phyloP scores from a whole-genome alignment of 2,329 filamentous ascomycete species.

The Stenocarpella maydis region DNA sequence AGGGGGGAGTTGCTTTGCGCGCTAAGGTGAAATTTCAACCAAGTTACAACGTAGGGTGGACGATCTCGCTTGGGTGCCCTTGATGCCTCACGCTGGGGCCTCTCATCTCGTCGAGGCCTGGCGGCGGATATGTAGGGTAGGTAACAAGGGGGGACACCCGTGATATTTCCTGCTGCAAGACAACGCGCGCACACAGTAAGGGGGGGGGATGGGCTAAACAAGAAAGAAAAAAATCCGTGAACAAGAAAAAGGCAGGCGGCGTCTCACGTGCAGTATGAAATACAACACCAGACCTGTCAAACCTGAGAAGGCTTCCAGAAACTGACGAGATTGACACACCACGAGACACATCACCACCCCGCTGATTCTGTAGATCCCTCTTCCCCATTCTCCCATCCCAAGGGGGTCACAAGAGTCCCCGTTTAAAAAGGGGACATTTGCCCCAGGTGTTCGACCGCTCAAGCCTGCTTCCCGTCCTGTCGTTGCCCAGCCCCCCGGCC shows the following conservation, averaged over 20 bases:
- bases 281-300: neutral
- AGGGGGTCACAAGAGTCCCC: constrained; percentile 26
- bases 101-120: constrained; percentile 22
- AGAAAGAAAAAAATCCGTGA: neutral
- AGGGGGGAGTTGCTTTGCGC: neutral
- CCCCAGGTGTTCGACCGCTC: constrained; percentile 29
- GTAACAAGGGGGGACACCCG: constrained; percentile 4
- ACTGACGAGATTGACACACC: constrained; percentile 20
- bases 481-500: neutral
- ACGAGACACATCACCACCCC: constrained; percentile 24
- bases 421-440: constrained; percentile 7
- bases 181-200: neutral
- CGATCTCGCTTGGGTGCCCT: constrained; percentile 26
- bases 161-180: constrained; percentile 6
- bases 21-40: constrained; percentile 15
- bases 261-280: neutral
- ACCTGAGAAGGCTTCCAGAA: constrained; percentile 16
- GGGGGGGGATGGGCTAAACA: neutral
- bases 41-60: constrained; percentile 19
- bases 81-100: constrained; percentile 9
- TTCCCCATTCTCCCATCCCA: constrained; percentile 24
- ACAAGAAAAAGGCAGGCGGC: neutral
- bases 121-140: constrained; percentile 10
- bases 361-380: constrained; percentile 24
- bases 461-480: constrained; percentile 14